These are phyloP conservation scores for Fusarium bulbicola DNA, from an alignment of 2,329 filamentous ascomycete genomes.

Conservation along the genomic window DNA sequence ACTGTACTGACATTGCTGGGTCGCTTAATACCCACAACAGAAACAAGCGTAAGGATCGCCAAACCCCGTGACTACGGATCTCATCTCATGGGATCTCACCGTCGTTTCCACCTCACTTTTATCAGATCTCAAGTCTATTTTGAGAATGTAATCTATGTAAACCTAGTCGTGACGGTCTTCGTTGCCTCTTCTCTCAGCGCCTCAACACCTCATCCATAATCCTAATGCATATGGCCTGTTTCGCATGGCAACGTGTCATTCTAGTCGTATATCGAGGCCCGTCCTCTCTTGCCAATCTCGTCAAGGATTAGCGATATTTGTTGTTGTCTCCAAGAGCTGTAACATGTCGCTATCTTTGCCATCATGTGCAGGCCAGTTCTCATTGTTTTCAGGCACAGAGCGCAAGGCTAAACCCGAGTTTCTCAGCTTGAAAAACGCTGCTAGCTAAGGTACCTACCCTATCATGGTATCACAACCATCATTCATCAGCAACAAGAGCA, in stretches of 20 bases:
- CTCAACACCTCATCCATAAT: background rate
- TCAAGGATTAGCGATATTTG: background rate
- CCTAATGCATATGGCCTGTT: background rate
- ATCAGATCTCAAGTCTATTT: background rate
- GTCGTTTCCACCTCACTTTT: slow-evolving; percentile 26
- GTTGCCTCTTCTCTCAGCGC: slow-evolving; percentile 22
- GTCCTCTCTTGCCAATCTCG: background rate
- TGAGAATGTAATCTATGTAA: background rate
- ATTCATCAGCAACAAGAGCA: background rate
- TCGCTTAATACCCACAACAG: slow-evolving; percentile 5
- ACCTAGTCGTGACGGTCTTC: background rate
- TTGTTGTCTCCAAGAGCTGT: background rate
- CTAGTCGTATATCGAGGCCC: background rate
- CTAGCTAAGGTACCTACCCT: background rate
- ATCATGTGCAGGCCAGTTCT: background rate
- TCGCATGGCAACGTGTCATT: background rate
- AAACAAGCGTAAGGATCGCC: slow-evolving; percentile 15
- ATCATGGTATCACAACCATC: background rate
- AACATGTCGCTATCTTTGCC: background rate
- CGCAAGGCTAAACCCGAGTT: background rate
- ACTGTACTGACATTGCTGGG: slow-evolving; percentile 1
- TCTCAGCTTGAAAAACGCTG: background rate
- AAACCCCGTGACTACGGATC: slow-evolving; percentile 9
- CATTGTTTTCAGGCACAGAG: background rate
- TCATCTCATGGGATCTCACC: background rate